A percentile compares a stretch with the other conserved stretches of the same genome.
These are phyloP conservation scores for Boletus pseudopeckii DNA, from an alignment of 768 basidiomycete species.

Conservation along the genomic window DNA sequence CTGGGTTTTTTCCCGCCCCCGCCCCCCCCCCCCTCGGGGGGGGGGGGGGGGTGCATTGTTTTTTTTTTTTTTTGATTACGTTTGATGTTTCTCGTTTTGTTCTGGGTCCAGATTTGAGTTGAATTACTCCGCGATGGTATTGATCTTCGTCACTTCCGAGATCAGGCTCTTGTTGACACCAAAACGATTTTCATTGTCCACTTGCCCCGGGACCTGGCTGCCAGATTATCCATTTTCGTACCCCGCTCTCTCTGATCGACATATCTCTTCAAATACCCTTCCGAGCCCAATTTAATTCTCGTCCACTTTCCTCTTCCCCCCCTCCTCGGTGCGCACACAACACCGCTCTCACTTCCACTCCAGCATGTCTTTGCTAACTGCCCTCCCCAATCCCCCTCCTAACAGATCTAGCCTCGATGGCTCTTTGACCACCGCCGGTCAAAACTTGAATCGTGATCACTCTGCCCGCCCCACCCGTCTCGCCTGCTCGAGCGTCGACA, in stretches of 20 bases:
- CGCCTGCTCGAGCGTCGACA: constrained; percentile 46
- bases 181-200: constrained; percentile 17
- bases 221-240: constrained; percentile 12
- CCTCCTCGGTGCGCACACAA: not conserved
- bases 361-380: constrained; percentile 2
- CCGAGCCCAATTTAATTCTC: constrained; percentile 24
- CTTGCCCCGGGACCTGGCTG: not conserved
- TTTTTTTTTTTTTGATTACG: too few species aligned
- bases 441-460: constrained; percentile 10
- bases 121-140: too few species aligned
- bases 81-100: too few species aligned
- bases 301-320: not conserved
- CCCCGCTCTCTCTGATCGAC: constrained; percentile 20
- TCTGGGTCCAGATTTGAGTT: too few species aligned
- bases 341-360: too few species aligned
- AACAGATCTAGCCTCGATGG: not conserved
- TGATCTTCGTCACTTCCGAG: too few species aligned
- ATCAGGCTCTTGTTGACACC: constrained; percentile 30
- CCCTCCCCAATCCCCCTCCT: not conserved
- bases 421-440: constrained; percentile 9
- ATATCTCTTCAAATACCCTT: constrained; percentile 3
- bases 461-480: constrained; percentile 21
- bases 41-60: too few species aligned
- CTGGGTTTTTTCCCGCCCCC: too few species aligned
- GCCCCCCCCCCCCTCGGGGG: too few species aligned